Conservation (phyloP, 768 basidiomycete species). For the Plicaturopsis crispa region DNA sequence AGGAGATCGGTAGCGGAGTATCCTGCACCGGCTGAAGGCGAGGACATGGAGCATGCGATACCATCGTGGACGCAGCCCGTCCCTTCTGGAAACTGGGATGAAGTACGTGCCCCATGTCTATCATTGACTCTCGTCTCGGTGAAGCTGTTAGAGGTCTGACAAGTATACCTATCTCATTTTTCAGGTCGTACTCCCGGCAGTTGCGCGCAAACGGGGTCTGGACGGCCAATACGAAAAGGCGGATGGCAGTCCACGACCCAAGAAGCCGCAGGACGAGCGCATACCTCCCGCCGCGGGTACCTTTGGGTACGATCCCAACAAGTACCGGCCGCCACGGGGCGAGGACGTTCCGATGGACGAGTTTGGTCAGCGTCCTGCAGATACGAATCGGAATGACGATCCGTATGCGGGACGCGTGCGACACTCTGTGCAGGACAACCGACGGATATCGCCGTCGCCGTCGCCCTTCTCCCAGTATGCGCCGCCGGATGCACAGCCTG, state of each 20-base stretch:
- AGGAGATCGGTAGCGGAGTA: conserved; percentile 62
- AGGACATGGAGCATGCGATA: conserved; percentile 64
- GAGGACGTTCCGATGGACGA: conserved; percentile 57
- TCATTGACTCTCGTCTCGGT: too few species aligned
- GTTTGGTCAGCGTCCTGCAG: conserved; percentile 40
- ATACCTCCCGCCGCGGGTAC: conserved; percentile 69
- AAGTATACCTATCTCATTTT: too few species aligned
- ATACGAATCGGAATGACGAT: conserved; percentile 14
- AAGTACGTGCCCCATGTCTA: conserved; percentile 40
- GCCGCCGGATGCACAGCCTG: conserved; percentile 17
- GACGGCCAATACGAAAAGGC: conserved; percentile 62
- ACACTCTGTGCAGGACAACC: too few species aligned
- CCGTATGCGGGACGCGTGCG: conserved; percentile 13
- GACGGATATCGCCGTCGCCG: conserved; percentile 47
- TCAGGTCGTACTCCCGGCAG: conserved; percentile 78
- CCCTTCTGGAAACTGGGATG: conserved; percentile 76
- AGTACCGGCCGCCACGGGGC: conserved; percentile 46
- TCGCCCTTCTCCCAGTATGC: conserved; percentile 61
- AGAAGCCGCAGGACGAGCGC: conserved; percentile 24
- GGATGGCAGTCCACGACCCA: conserved; percentile 59
- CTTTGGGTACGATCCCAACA: conserved; percentile 71
- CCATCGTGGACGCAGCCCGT: conserved; percentile 78
- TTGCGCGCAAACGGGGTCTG: conserved; percentile 76
- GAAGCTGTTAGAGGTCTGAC: too few species aligned
- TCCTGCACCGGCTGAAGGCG: conserved; percentile 47